Percentiles rank a stretch among this genome's conserved stretches.
phyloP scores from a whole-genome alignment of 371 early-diverging fungal genomes.

The Dichotomocladium elegans region DNA sequence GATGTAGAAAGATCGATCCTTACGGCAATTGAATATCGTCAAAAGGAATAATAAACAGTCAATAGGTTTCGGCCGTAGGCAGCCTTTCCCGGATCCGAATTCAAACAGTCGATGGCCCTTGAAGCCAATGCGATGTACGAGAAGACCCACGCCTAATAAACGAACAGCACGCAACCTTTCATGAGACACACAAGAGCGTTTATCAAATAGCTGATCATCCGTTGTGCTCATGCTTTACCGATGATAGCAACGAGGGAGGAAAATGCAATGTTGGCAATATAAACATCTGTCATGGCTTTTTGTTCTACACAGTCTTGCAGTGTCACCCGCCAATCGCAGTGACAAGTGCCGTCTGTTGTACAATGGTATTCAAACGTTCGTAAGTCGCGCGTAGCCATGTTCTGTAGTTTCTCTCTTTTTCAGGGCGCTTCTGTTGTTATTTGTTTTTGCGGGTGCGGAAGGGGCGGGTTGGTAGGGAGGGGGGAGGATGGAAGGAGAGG shows the following conservation, averaged over 20 bases:
- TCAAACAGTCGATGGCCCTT: constrained; percentile 23
- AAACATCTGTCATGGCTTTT: constrained; percentile 14
- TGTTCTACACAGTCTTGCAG: constrained; percentile 16
- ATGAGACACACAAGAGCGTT: neutral
- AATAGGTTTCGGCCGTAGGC: constrained; percentile 20
- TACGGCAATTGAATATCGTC: constrained; percentile 19
- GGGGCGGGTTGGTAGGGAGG: too few species aligned
- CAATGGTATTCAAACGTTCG: constrained; percentile 12
- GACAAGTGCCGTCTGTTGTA: constrained; percentile 11
- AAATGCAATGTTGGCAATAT: constrained; percentile 19
- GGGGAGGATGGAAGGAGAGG: too few species aligned
- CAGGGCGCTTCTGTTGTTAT: too few species aligned
- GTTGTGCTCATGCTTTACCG: constrained; percentile 12
- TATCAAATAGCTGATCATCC: too few species aligned
- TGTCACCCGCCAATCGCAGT: constrained; percentile 27
- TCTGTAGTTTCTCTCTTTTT: neutral
- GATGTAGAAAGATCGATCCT: constrained; percentile 1
- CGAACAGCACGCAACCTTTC: neutral
- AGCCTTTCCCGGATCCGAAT: constrained; percentile 7
- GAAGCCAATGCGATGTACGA: constrained; percentile 7
- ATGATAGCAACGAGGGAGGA: constrained; percentile 19
- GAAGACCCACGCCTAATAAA: constrained; percentile 6
- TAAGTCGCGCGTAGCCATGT: neutral
- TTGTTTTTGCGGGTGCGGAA: too few species aligned
- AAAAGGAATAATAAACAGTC: constrained; percentile 14